phyloP scores from a whole-genome alignment of 2,329 filamentous ascomycete species.

The Scedosporium aurantiacum region DNA sequence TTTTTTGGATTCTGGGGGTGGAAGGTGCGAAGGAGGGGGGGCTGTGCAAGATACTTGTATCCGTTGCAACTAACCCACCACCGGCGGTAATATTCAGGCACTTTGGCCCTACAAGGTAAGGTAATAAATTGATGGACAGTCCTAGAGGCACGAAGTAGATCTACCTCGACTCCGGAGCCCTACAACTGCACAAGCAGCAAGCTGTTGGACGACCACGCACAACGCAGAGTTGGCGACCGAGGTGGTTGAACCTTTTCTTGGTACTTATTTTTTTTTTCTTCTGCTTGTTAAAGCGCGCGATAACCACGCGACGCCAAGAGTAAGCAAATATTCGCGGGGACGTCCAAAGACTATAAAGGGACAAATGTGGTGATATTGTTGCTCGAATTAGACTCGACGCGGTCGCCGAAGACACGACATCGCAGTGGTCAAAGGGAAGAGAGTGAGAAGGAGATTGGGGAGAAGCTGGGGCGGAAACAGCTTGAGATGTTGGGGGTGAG shows the following conservation, averaged over 20 bases:
- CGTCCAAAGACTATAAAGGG: neutral
- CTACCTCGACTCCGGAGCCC: too few relatives aligned
- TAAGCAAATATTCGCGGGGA: neutral
- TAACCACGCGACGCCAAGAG: neutral
- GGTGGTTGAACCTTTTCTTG: neutral
- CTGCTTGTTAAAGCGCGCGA: neutral
- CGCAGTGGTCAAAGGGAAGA: too few relatives aligned
- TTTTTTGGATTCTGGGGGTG: neutral
- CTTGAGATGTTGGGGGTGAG: too few relatives aligned
- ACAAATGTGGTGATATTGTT: too few relatives aligned
- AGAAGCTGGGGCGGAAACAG: neutral
- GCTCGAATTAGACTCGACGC: neutral
- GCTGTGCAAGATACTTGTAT: constrained; percentile 6
- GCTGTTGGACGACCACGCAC: neutral
- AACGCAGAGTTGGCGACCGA: too few relatives aligned
- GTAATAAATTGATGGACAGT: neutral
- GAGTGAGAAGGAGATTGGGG: neutral
- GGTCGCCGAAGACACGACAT: neutral
- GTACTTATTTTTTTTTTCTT: neutral
- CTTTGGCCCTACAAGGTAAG: neutral
- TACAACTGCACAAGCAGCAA: neutral
- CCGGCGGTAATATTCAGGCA: neutral
- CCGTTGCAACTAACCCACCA: constrained; percentile 1
- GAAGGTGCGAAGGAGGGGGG: constrained; percentile 1
- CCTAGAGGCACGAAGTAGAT: too few relatives aligned